A percentile compares a stretch with the other conserved stretches of the same genome.
phyloP scores from a whole-genome alignment of 805 yeast genomes.

The Zygoascus biomembranicola region DNA sequence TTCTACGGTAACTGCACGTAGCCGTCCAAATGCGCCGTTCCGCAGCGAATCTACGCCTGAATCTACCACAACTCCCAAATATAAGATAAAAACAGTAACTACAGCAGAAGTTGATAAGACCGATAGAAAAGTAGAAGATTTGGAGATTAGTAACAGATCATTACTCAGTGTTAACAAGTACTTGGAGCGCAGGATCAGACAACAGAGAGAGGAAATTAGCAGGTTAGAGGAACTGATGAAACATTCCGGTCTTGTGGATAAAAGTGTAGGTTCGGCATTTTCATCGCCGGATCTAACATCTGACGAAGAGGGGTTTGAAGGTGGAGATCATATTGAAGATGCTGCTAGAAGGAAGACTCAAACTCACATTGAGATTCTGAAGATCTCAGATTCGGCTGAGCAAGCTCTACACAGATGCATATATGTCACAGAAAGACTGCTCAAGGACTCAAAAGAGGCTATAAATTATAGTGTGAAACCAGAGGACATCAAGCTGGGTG shows the following conservation, averaged over 20 bases:
- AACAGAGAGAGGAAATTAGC: constrained; percentile 18
- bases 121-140: constrained; percentile 23
- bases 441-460: constrained; percentile 11
- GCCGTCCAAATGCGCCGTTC: background rate
- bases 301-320: background rate
- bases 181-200: constrained; percentile 20
- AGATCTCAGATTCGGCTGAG: constrained; percentile 9
- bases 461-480: constrained; percentile 9
- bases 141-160: constrained; percentile 25
- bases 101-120: constrained; percentile 2
- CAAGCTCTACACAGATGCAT: constrained; percentile 11
- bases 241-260: background rate
- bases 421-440: constrained; percentile 9
- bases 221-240: constrained; percentile 2
- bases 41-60: background rate
- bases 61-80: background rate
- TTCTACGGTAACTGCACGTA: background rate
- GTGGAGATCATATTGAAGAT: background rate
- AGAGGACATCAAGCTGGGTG: constrained; percentile 7
- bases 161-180: constrained; percentile 21
- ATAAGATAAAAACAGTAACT: background rate
- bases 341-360: background rate
- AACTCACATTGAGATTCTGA: background rate
- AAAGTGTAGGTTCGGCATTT: background rate
- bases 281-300: background rate